Base-by-base conservation (phyloP, 345 rosid genomes). In the Melaleuca quinquenervia region DNA sequence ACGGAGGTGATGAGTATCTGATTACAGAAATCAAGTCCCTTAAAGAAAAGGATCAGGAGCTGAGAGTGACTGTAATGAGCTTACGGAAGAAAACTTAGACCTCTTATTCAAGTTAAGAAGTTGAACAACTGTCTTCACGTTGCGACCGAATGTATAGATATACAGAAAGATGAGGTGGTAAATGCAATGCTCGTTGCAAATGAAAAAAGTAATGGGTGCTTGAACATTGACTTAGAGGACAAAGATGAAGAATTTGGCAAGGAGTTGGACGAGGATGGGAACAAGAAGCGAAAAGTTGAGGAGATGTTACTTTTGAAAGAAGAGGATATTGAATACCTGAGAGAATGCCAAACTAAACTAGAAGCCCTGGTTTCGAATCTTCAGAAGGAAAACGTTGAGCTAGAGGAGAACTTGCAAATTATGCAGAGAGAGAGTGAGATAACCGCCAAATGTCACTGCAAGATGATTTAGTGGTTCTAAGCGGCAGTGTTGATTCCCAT, bases 61-160 rank as follows among this genome's bases (percentile, higher is more conserved):
- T 92, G 41, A 94, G 86, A 86, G 84, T 70, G 96, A 94, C 76
- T 94, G 94, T 86, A 88, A 89, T 76, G 96, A 94, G 91, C 90
- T 92, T 82, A 92, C 96, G 22, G 93, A 92, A 18, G 96, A 94
- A 88, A 94, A 94, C 82, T 91, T 94, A 56, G 89, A 89, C 82
- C 90, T 94, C 50, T 88, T 94, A 49, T 50, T 89, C 86, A 88
- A 87, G 90, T 92, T 2, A 91, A 92, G 90, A 92, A 89, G 80
- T 86, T 82, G 49, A 70, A 18, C 86, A 24, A 50, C 82, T 41
- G 83, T 80, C 60, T 75, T 86, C 49, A 18, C 54, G 41, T 84
- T 87, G 48, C 24, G 9, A 84, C 50, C 27, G 85, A 87, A 80
- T 82, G 58, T 60, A 78, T 85, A 32, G 87, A 52, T 83, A 89